Evolutionary conservation across 768 basidiomycete genomes (phyloP).

Genomic region (Mycena metata): DNA sequence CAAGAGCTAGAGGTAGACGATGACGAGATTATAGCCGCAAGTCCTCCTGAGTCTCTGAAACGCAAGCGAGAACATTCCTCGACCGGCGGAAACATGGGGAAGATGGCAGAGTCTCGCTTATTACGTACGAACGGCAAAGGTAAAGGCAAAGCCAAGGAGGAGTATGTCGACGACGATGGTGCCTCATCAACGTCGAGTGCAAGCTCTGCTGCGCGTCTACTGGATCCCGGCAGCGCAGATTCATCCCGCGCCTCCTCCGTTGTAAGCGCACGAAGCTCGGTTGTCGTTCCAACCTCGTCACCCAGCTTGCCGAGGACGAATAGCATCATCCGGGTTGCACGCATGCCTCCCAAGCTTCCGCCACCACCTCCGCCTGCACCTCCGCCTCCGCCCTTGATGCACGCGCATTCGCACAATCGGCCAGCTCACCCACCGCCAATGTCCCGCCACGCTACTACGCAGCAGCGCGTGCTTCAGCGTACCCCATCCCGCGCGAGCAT

Average conservation of each 20-base stretch:
- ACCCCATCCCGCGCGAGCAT: constrained; percentile 28
- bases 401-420: constrained; percentile 36
- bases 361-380: constrained; percentile 42
- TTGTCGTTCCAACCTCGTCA: constrained; percentile 41
- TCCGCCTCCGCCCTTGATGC: constrained; percentile 41
- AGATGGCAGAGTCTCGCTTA: constrained; percentile 26
- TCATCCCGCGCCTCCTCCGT: constrained; percentile 67
- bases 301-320: constrained; percentile 48
- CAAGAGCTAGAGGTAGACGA: not conserved
- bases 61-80: constrained; percentile 32
- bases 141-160: constrained; percentile 53
- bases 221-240: constrained; percentile 45
- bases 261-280: constrained; percentile 48
- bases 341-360: constrained; percentile 36
- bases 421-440: constrained; percentile 14
- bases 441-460: constrained; percentile 33
- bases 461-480: constrained; percentile 22
- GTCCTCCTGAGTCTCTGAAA: constrained; percentile 24
- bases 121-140: constrained; percentile 40
- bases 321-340: constrained; percentile 41
- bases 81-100: constrained; percentile 35
- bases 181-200: constrained; percentile 54
- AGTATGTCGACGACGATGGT: constrained; percentile 39
- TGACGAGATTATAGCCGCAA: not conserved
- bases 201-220: constrained; percentile 52